These are phyloP conservation scores for Angophora floribunda DNA, from an alignment of 345 rosid species.

Conservation along the genomic window DNA sequence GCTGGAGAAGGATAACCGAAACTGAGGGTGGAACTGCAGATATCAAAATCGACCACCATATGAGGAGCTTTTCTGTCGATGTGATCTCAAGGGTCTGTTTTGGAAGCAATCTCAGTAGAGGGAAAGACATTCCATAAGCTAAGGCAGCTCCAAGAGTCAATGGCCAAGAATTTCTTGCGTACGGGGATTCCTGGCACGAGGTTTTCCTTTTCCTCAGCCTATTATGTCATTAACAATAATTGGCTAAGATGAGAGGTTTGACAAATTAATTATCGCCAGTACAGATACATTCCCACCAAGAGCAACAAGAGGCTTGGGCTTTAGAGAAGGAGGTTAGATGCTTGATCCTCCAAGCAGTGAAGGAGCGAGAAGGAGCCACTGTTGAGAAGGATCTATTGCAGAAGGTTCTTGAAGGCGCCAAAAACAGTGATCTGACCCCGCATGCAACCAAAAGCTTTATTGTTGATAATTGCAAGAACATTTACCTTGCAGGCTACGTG, in stretches of 20 bases:
- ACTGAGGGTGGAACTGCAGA: conserved; percentile 2
- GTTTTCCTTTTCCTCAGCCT: neutral
- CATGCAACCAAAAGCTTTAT: conserved; percentile 12
- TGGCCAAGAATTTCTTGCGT: conserved; percentile 8
- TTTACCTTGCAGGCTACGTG: conserved; percentile 35
- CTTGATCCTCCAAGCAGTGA: conserved; percentile 12
- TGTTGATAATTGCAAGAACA: conserved; percentile 36
- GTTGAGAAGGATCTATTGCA: conserved; percentile 19
- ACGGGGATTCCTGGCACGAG: conserved; percentile 1
- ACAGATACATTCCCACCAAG: conserved; percentile 16
- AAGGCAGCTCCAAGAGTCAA: conserved; percentile 15
- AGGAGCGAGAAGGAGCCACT: neutral
- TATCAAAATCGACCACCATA: conserved; percentile 6
- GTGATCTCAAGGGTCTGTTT: conserved; percentile 35
- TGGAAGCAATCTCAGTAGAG: conserved; percentile 28
- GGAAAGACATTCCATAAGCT: conserved; percentile 27
- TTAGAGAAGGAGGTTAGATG: conserved; percentile 13
- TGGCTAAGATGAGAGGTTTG: neutral
- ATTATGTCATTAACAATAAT: neutral
- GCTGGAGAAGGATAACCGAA: conserved; percentile 18
- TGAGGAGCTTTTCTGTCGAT: conserved; percentile 29
- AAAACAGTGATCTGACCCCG: neutral
- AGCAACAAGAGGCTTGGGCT: conserved; percentile 23
- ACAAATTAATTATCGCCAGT: neutral
- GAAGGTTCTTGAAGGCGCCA: conserved; percentile 13